Evolutionary conservation across 768 basidiomycete species (phyloP).

Genomic region (Lentinula boryana): DNA sequence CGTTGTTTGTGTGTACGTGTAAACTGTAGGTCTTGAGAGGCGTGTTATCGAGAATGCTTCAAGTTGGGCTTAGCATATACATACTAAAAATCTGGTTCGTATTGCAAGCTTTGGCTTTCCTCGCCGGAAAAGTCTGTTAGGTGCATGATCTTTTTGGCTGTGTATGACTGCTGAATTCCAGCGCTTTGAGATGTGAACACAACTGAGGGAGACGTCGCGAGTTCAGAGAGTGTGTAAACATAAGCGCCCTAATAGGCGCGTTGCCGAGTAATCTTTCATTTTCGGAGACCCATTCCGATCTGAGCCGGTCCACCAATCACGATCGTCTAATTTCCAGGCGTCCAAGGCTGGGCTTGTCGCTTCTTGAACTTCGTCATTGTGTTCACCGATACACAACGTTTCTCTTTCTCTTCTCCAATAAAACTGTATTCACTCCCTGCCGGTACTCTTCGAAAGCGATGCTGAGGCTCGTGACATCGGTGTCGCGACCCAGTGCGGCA

Average conservation of each 20-base stretch:
- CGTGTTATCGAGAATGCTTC: too few relatives aligned
- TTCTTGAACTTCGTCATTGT: constrained; percentile 7
- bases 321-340: background rate
- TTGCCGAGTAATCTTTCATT: background rate
- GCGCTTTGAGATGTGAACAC: too few relatives aligned
- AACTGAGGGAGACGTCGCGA: too few relatives aligned
- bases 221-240: too few relatives aligned
- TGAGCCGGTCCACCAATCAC: background rate
- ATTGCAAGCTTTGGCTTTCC: too few relatives aligned
- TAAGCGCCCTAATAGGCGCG: background rate
- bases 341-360: background rate
- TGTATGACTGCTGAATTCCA: too few relatives aligned
- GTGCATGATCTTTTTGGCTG: too few relatives aligned
- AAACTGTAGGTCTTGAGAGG: background rate
- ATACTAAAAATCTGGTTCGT: too few relatives aligned
- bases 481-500: constrained; percentile 54
- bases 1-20: background rate
- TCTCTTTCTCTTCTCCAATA: constrained; percentile 16
- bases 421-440: background rate
- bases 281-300: background rate
- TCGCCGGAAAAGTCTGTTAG: too few relatives aligned
- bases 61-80: too few relatives aligned
- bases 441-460: constrained; percentile 25
- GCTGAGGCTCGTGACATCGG: constrained; percentile 63
- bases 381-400: constrained; percentile 7